Conservation (phyloP, 768 basidiomycete genomes). For the Calocybe cyanea region DNA sequence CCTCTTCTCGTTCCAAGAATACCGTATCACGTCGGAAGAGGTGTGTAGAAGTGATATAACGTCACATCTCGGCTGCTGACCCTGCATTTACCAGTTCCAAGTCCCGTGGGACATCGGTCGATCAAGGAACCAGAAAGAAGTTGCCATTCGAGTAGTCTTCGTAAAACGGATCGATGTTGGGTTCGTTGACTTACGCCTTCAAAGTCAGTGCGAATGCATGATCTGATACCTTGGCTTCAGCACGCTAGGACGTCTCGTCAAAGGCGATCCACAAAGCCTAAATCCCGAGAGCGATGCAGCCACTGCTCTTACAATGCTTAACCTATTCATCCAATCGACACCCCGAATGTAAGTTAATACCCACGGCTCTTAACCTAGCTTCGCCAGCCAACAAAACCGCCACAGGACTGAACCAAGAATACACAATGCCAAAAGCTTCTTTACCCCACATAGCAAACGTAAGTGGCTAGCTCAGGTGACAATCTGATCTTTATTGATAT, state of each 20-base stretch:
- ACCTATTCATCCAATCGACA: conserved; percentile 28
- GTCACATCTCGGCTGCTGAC: background rate
- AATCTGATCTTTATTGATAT: conserved; percentile 2
- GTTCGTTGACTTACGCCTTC: conserved; percentile 9
- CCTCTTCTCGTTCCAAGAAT: conserved; percentile 22
- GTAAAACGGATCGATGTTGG: conserved; percentile 20
- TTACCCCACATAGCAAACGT: conserved; percentile 18
- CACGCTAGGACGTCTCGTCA: conserved; percentile 10
- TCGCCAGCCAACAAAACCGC: no score
- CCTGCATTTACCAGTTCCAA: conserved; percentile 14
- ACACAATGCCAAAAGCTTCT: conserved; percentile 23
- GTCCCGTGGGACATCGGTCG: conserved; percentile 18
- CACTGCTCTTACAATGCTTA: conserved; percentile 28
- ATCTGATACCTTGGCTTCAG: no score
- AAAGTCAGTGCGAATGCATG: background rate
- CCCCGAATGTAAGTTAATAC: conserved; percentile 22
- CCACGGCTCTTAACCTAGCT: background rate
- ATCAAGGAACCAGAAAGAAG: conserved; percentile 11
- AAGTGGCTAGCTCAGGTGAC: background rate
- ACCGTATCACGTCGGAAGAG: conserved; percentile 16
- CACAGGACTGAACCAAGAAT: conserved; percentile 18
- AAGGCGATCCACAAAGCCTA: conserved; percentile 11
- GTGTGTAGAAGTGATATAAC: conserved; percentile 7
- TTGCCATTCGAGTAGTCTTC: conserved; percentile 21
- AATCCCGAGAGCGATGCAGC: conserved; percentile 17